Evolutionary conservation across 2,329 filamentous ascomycete species (phyloP).

Genomic region (Trichoderma oligosporum): DNA sequence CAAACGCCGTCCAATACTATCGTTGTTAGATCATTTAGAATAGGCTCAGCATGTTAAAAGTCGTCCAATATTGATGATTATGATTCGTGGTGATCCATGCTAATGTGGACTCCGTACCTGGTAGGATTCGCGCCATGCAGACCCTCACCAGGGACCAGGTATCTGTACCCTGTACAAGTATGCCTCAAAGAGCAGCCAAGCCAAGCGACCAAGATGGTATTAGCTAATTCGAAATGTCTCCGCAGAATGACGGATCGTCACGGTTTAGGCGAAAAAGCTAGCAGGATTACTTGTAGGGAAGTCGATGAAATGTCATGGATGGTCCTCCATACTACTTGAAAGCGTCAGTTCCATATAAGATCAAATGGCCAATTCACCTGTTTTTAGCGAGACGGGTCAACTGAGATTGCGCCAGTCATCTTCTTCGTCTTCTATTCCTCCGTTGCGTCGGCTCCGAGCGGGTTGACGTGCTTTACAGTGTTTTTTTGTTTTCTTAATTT

Average conservation of each 20-base stretch:
- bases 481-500: no score
- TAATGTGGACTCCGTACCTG: no score
- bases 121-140: background rate
- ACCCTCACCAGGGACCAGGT: background rate
- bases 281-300: background rate
- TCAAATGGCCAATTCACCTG: no score
- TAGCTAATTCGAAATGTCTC: background rate
- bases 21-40: background rate
- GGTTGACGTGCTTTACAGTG: background rate
- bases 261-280: background rate
- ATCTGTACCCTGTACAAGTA: background rate
- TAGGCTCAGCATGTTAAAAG: background rate
- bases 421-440: background rate
- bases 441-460: background rate
- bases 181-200: background rate
- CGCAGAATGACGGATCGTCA: background rate
- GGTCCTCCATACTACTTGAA: no score
- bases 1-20: background rate
- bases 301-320: background rate
- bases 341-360: no score
- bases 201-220: background rate
- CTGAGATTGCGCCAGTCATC: background rate
- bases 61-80: background rate
- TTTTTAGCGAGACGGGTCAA: background rate
- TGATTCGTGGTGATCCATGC: background rate